Conservation (phyloP, 2,329 filamentous ascomycete species). For the Diplodia seriata region DNA sequence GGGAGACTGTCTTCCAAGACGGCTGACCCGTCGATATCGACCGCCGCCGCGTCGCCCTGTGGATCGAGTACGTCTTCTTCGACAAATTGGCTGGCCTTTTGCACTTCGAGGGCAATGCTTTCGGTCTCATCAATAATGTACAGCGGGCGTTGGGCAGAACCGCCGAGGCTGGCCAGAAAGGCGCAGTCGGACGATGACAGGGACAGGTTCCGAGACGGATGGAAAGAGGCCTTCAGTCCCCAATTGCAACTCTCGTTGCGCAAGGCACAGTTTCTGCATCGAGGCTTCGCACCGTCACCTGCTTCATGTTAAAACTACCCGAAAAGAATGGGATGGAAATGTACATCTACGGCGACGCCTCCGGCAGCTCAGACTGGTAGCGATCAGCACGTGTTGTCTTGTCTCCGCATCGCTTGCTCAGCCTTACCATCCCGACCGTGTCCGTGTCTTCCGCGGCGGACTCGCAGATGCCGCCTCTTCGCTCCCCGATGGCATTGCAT, state of each 20-base stretch:
- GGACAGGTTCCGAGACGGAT: background rate
- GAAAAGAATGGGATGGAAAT: too few species aligned
- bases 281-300: background rate
- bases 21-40: too few species aligned
- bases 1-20: too few species aligned
- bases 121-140: background rate
- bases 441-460: background rate
- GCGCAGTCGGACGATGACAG: background rate
- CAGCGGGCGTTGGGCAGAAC: background rate
- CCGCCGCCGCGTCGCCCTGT: too few species aligned
- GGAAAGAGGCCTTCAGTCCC: background rate
- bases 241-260: background rate
- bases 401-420: background rate
- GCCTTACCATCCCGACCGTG: slow-evolving; percentile 4
- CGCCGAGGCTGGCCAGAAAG: too few species aligned
- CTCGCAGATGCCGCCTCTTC: background rate
- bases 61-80: background rate
- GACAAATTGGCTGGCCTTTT: background rate
- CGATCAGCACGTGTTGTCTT: background rate
- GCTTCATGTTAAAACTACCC: background rate
- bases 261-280: background rate
- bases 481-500: background rate
- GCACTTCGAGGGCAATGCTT: background rate
- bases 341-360: background rate
- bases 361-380: background rate